Evolutionary conservation across 768 basidiomycete genomes (phyloP), one percentile per base, ranked within the genome.

Genomic region (Auriscalpium microsporum): DNA sequence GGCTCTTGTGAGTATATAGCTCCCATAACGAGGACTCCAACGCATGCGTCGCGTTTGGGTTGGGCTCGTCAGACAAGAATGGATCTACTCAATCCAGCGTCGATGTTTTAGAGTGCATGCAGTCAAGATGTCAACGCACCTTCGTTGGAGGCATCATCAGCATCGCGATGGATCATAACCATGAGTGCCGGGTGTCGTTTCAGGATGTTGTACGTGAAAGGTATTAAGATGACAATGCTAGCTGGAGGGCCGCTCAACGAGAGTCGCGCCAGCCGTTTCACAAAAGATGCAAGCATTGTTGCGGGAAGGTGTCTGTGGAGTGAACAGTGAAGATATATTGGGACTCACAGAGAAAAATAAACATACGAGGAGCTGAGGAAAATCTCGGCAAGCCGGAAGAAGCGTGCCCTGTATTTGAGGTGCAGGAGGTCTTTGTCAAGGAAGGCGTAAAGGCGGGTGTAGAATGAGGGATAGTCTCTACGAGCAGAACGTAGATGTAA

Each of bases 391-490:
- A 98, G 73, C 33, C 95, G 82, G 78, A 99, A 96, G 73, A 99
- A 98, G 44, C 95, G 81, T 1, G 95, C 88, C 11, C 96, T 82
- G 66, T 96, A 87, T 65, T 92, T 95, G 51, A 90, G 79, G 64
- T 98, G 95, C 8, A 99, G 78, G 4, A 96, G 79, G 17, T 94
- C 82, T 10, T 86, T 78, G 66, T 95, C 89, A 17, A 98, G 79
- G 67, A 97, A 89, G 1, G 84, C 79, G 67, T 98, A 98, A 2
- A 99, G 79, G 5, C 87, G 84, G 7, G 85, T 87, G 72, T 96
- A 99, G 72, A 99, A 97, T 10, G 84, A 86, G 2, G 96, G 94
- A 65, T 95, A 98, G 64, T 99, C 96, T 10, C 95, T 97, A 64
- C 8, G 13, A 35, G 3, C 56, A 28, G 47, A 54, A 52, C 53